Percentiles rank a stretch among this genome's conserved stretches.
phyloP scores from a whole-genome alignment of 2,329 filamentous ascomycete species.

The Chaetoscypha palmicola region DNA sequence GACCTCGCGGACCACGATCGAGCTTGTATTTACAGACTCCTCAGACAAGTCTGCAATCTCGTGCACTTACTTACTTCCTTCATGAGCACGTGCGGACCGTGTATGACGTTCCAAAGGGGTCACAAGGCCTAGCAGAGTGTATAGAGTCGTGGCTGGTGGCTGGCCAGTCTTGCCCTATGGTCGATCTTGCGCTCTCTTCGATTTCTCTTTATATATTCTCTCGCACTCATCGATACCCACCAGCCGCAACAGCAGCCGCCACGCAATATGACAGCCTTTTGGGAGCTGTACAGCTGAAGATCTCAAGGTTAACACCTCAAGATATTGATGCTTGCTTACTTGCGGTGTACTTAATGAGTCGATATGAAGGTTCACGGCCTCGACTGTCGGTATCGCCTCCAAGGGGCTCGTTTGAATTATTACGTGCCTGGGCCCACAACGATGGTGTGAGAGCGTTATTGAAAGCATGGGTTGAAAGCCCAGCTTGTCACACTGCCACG shows the following conservation, averaged over 20 bases:
- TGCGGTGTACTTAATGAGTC: constrained; percentile 16
- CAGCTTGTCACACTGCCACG: constrained; percentile 9
- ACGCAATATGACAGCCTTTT: constrained; percentile 22
- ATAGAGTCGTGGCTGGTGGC: constrained; percentile 8
- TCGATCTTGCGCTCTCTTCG: constrained; percentile 28
- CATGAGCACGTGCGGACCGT: constrained; percentile 21
- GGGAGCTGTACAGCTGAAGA: constrained; percentile 6
- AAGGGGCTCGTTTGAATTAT: neutral
- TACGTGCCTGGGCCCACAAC: constrained; percentile 34
- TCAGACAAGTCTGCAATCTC: constrained; percentile 22
- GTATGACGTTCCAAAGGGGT: constrained; percentile 13
- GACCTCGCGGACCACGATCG: constrained; percentile 31
- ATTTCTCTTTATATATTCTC: constrained; percentile 29
- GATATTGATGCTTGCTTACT: constrained; percentile 17
- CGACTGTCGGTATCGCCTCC: neutral
- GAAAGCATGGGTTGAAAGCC: constrained; percentile 26
- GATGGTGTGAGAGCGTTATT: constrained; percentile 29
- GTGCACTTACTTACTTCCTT: constrained; percentile 26
- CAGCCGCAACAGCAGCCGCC: constrained; percentile 24
- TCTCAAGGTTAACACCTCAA: neutral
- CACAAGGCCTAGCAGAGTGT: constrained; percentile 5
- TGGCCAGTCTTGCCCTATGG: constrained; percentile 12
- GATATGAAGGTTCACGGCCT: constrained; percentile 9
- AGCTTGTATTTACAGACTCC: constrained; percentile 9
- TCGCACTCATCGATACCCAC: constrained; percentile 19